Base-by-base conservation (phyloP, 345 rosid species). In the Salix brachista region DNA sequence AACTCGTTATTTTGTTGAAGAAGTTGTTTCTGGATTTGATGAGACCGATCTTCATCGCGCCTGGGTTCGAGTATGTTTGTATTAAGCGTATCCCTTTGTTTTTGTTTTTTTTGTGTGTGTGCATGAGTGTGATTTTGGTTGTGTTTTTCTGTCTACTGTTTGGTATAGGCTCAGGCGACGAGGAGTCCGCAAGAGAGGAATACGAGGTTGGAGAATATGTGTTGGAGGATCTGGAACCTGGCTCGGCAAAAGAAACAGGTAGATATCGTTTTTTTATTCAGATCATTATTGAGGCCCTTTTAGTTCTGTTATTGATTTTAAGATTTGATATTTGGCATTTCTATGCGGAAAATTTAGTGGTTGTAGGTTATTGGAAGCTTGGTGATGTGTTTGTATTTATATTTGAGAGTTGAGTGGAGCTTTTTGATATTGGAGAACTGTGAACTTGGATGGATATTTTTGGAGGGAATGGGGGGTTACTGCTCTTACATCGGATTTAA, bases 161-260 rank as follows among this genome's bases (percentile, higher is more conserved):
- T 12, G 16, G 64, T 58, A 58, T 42, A 96, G 99, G 99, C 99
- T 71, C 93, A 88, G 70, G 97, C 99, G 46, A 96, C 99, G 37
- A 90, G 96, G 89, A 94, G 97, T 77, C 97, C 98, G 3, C 96
- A 90, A 81, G 99, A 96, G 91, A 94, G 99, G 87, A 94, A 96
- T 41, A 96, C 97, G 2, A 83, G 99, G 71, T 78, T 94, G 94
- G 99, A 96, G 94, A 96, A 96, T 69, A 96, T 94, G 99, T 94
- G 98, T 48, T 96, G 98, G 98, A 87, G 99, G 92, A 96, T 94
- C 82, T 96, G 97, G 99, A 92, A 96, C 89, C 82, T 93, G 77
- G 99, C 98, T 84, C 97, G 99, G 73, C 97, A 94, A 80, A 96
- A 96, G 91, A 96, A 96, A 84, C 98, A 96, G 97, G 98, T 96